Evolutionary conservation across 306 rosid species (phyloP), one percentile per base, ranked within the genome.

Genomic region (Pterocarpus santalinus): DNA sequence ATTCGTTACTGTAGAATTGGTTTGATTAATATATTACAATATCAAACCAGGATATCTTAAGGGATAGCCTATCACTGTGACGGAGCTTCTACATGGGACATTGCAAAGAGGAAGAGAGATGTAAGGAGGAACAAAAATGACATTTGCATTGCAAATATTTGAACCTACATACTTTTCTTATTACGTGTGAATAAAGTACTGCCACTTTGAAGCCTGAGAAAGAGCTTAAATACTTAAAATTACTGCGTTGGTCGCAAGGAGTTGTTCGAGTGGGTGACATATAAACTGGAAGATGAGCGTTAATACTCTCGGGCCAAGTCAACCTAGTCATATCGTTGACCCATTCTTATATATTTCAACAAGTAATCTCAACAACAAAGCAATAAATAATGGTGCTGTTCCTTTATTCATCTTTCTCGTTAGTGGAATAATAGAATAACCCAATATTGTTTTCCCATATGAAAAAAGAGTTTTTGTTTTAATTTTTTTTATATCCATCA

Each of bases 241-340:
- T 43, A 28, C 2, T 58, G 65, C 65, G 0, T 58, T 28, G 5
- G 35, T 58, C 65, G 1, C 65, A 22, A 58, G 47, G 47, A 43
- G 47, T 43, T 43, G 47, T 7, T 2, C 65, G 28, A 28, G 3
- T 67, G 47, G 28, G 71, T 44, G 63, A 74, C 60, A 32, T 10
- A 32, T 22, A 22, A 73, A 41, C 16, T 63, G 69, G 65, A 11
- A 41, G 30, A 17, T 53, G n/a, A 36, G n/a, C 44, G 28, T 22
- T 22, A 43, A 49, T 16, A 16, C 14, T 8, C 8, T 3, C 0
- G 51, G 22, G 55, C 17, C 78, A 55, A 65, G 80, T 75, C 86
- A 78, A 75, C 10, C 7, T 43, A 22, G 66, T 81, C 79, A 44
- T 14, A 15, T 28, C 7, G 80, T 70, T 80, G 86, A 81, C 83